Evolutionary conservation across 371 early-diverging fungal species (phyloP), one percentile per base, ranked within the genome.

Genomic region (Batrachochytrium dendrobatidis): DNA sequence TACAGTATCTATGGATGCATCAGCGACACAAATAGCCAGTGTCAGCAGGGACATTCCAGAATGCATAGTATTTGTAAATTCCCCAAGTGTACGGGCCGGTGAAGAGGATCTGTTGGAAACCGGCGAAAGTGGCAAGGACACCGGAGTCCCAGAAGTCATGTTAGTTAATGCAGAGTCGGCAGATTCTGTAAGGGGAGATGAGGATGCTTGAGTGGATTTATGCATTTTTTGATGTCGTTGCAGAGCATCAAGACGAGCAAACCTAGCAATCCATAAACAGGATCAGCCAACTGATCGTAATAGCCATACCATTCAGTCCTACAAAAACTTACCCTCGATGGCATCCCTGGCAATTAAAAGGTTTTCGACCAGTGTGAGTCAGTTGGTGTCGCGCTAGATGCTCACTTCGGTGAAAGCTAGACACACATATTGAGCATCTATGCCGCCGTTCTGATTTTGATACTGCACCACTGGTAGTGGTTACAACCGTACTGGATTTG

Each of bases 211-310:
- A 12, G 39, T 15, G 39, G 15, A 39, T n/a, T 39, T n/a, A n/a
- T 39, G 39, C 15, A 39, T 39, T n/a, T 39, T 39, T 12, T 12
- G 15, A 39, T 39, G 39, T 12, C 39, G 39, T n/a, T 39, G 39
- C 39, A 39, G n/a, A n/a, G 39, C 39, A 39, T 39, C 39, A n/a
- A n/a, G 15, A 39, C 39, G 39, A n/a, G 39, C 39, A 39, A 39
- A 39, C 15, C 39, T 39, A n/a, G n/a, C n/a, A n/a, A n/a, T n/a
- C n/a, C n/a, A n/a, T n/a, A n/a, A n/a, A n/a, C n/a, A n/a, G n/a
- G n/a, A n/a, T n/a, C n/a, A n/a, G n/a, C n/a, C n/a, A n/a, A n/a
- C n/a, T n/a, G n/a, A n/a, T n/a, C n/a, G n/a, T n/a, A n/a, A n/a
- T n/a, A n/a, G n/a, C n/a, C n/a, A n/a, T n/a, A n/a, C n/a, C n/a